phyloP scores from a whole-genome alignment of 192 early-diverging fungal species.

The Coemansia sp. region DNA sequence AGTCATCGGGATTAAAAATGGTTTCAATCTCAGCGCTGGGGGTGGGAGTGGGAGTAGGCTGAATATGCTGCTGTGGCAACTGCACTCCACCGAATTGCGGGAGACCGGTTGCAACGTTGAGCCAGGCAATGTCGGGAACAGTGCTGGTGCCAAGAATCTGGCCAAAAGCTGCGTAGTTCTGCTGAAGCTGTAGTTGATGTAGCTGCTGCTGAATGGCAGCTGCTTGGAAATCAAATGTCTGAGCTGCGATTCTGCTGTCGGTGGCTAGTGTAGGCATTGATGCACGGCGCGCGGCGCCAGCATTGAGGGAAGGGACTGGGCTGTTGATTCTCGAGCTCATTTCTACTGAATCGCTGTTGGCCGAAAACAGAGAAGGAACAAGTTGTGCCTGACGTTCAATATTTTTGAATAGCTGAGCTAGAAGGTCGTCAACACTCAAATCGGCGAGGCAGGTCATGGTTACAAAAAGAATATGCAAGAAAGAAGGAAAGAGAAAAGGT shows the following conservation, averaged over 20 bases:
- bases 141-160: neutral
- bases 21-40: neutral
- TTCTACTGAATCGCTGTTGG: neutral
- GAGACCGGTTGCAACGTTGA: neutral
- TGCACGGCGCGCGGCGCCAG: neutral
- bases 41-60: neutral
- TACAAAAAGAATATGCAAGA: neutral
- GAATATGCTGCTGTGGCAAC: neutral
- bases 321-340: neutral
- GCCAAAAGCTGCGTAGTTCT: neutral
- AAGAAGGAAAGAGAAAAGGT: neutral
- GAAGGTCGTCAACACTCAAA: neutral
- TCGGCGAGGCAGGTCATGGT: neutral
- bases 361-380: neutral
- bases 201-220: neutral
- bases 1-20: neutral
- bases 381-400: neutral
- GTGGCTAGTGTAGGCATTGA: neutral
- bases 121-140: neutral
- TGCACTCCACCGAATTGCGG: neutral
- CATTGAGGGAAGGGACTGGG: neutral
- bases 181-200: conserved; percentile 7
- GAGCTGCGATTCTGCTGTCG: neutral
- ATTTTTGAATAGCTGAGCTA: neutral
- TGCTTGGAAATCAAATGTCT: neutral